Base-by-base conservation (phyloP, 257 asterid species). In the Nicotiana obtusifolia region DNA sequence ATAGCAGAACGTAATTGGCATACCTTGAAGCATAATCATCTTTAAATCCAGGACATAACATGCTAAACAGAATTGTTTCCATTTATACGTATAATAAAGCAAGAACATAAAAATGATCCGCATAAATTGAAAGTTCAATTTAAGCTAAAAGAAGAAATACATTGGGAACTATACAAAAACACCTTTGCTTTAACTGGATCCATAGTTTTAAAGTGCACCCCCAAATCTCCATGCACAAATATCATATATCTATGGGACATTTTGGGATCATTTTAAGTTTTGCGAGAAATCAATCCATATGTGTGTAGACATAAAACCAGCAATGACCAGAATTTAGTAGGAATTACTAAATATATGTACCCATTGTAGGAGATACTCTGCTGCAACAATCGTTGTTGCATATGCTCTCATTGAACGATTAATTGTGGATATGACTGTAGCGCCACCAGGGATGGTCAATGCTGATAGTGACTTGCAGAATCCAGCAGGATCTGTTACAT, bases 351-450 rank as follows among this genome's bases (percentile, higher is more conserved):
- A 83, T 59, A 80, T 64, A 73, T 89, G 80, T 94, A 96, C 99
- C 99, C 98, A 96, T 24, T 84, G 89, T 68, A 96, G 84, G 82
- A 94, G 56, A 80, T 94, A 90, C 88, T 96, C 99, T 31, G 98
- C 98, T 73, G 83, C 81, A 60, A 96, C 4, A 54, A 96, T 89
- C 80, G 98, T 93, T 35, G 96, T 81, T 81, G 98, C 99, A 90
- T 96, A 94, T 77, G 98, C 97, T 87, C 98, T 93, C 92, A 94
- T 89, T 71, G 99, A 93, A 35, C 98, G 97, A 86, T 96, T 96
- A 73, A 93, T 87, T 4, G 99, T 93, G 59, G 99, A 96, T 84
- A 94, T 90, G 73, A 96, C 71, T 52, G 93, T 92, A 83, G 97
- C 98, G 73, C 99, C 98, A 56, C 87, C 87, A 76, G 83, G 66